A percentile compares a stretch with the other conserved stretches of the same genome.
phyloP scores from a whole-genome alignment of 768 basidiomycete species.

The Pleurotus pulmonarius region DNA sequence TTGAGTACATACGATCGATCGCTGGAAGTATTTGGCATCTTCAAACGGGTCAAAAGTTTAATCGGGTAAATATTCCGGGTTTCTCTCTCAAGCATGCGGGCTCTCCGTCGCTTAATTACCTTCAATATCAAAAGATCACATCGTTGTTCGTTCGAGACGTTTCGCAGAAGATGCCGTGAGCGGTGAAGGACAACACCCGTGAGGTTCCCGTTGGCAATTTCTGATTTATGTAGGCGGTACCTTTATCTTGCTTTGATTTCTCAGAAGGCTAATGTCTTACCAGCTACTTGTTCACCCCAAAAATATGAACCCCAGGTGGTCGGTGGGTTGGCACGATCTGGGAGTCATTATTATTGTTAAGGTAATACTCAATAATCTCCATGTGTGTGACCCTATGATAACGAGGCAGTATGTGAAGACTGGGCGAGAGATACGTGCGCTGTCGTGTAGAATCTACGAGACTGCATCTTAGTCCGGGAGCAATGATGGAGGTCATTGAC shows the following conservation, averaged over 20 bases:
- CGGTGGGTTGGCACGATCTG: neutral
- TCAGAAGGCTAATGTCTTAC: neutral
- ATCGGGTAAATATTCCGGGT: neutral
- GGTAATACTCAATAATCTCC: neutral
- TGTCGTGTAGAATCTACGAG: neutral
- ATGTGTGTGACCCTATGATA: conserved; percentile 3
- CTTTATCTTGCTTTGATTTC: neutral
- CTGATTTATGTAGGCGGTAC: no score
- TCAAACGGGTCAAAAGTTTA: neutral
- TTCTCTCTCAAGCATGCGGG: no score
- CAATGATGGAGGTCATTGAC: no score
- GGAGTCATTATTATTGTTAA: neutral
- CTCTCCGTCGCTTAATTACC: neutral
- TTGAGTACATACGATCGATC: neutral
- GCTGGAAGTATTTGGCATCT: neutral
- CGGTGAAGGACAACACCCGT: no score
- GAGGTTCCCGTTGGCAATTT: no score
- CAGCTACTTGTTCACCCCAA: conserved; percentile 1
- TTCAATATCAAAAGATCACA: neutral
- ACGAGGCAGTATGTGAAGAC: neutral
- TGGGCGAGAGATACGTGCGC: neutral
- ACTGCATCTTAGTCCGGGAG: conserved; percentile 1
- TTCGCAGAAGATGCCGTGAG: no score
- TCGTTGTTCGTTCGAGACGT: no score
- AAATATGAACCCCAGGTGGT: neutral